Evolutionary conservation across 768 basidiomycete species (phyloP), one percentile per base, ranked within the genome.

Genomic region (Pilatotrama ljubarskyi): DNA sequence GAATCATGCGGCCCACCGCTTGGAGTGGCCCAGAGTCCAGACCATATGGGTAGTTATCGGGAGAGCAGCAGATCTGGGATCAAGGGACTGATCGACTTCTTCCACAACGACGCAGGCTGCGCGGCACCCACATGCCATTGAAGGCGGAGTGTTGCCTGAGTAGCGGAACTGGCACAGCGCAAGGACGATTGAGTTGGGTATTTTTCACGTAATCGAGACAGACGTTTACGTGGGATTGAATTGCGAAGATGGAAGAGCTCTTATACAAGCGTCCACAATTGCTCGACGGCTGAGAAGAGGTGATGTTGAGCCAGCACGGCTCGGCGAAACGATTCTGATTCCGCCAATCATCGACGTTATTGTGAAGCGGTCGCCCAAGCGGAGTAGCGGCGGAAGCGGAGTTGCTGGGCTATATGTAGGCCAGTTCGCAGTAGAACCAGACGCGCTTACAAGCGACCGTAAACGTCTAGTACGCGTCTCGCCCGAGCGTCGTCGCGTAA

Each of bases 41-140:
- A 40, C 51, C 50, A 38, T 32, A 40, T 47, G 58, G 36, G 38
- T 20, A 43, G 25, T 9, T 35, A 59, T 47, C 51, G 58, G 51
- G 42, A 26, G 32, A 18, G n/a, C 35, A 35, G 32, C 3, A n/a
- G 36, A 59, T 59, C 51, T 38, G 25, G 47, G 58, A 59, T 59
- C 51, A 53, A 52, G 50, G 57, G 50, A 43, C 58, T 52, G 58
- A 52, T 46, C 38, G 51, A 47, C 43, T 29, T 32, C 49, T 58
- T 58, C 49, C 49, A 50, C 47, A 35, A 38, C 43, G 29, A 46
- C 22, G 35, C 36, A 35, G 51, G 40, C 38, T 38, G 49, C 26
- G 20, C 47, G 55, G 47, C 32, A 18, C 26, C 13, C 47, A 41
- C 26, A 57, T 49, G 47, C 55, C 47, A 41, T 41, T 26, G 47